Percentiles rank a stretch among this genome's conserved stretches.
These are phyloP conservation scores for Backusella macrospora DNA, from an alignment of 192 early-diverging fungal species.

Conservation along the genomic window DNA sequence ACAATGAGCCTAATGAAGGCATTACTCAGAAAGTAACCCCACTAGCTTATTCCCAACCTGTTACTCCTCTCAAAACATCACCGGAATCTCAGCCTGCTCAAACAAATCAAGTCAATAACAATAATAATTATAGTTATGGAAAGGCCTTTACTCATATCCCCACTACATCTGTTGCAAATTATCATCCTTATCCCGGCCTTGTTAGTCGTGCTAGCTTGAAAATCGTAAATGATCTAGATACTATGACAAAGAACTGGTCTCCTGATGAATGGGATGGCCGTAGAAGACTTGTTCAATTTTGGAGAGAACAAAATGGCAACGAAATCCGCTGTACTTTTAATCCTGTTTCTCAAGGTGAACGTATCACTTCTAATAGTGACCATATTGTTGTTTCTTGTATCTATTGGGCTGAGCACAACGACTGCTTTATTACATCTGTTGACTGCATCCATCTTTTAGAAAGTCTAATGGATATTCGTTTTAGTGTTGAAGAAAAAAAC, in stretches of 20 bases:
- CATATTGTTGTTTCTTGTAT: constrained; percentile 75
- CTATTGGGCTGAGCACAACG: constrained; percentile 71
- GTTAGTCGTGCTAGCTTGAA: constrained; percentile 70
- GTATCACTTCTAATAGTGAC: background rate
- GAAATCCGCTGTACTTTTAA: constrained; percentile 70
- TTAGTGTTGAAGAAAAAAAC: constrained; percentile 83
- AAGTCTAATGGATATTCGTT: constrained; percentile 69
- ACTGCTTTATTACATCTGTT: constrained; percentile 77
- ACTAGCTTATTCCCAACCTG: background rate
- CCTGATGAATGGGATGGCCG: constrained; percentile 63
- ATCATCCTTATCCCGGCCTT: constrained; percentile 62
- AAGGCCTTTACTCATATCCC: constrained; percentile 14
- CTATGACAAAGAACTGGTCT: constrained; percentile 68
- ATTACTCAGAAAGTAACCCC: background rate
- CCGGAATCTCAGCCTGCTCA: constrained; percentile 1
- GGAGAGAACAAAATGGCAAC: constrained; percentile 65
- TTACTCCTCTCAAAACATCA: background rate
- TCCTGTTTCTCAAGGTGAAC: constrained; percentile 60
- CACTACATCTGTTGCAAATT: constrained; percentile 33
- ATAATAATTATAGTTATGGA: background rate
- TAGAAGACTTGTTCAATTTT: constrained; percentile 76
- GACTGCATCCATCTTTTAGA: constrained; percentile 77
- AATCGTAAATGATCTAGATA: constrained; percentile 66
- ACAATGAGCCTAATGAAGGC: background rate
- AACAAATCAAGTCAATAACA: background rate